Conservation (phyloP, 2,329 filamentous ascomycete genomes). For the Mycocentrospora acerina region DNA sequence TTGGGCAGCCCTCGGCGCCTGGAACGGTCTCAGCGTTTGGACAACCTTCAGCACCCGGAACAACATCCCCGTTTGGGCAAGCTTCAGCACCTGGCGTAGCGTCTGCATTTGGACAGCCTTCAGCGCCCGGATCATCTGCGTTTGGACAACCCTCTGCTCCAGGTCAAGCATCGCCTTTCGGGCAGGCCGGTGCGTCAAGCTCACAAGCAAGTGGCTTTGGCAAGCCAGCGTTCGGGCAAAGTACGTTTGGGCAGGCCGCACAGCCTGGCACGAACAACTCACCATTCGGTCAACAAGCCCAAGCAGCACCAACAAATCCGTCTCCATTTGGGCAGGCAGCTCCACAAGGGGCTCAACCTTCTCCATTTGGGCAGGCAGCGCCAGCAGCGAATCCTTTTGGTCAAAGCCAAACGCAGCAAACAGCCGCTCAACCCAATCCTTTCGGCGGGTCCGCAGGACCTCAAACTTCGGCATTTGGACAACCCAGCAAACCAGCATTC, state of each 20-base stretch:
- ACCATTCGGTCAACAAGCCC: constrained; percentile 36
- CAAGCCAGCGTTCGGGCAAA: constrained; percentile 41
- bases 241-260: constrained; percentile 48
- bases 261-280: constrained; percentile 35
- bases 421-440: constrained; percentile 14
- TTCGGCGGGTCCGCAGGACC: constrained; percentile 18
- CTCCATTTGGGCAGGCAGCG: constrained; percentile 23
- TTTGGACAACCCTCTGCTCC: constrained; percentile 40
- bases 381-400: constrained; percentile 20
- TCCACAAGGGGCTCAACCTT: constrained; percentile 15
- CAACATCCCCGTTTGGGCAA: constrained; percentile 37
- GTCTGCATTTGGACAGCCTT: constrained; percentile 44
- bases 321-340: constrained; percentile 32
- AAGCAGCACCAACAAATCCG: constrained; percentile 18
- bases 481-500: constrained; percentile 43
- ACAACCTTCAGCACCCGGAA: constrained; percentile 33
- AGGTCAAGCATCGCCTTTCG: constrained; percentile 32
- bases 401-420: constrained; percentile 19
- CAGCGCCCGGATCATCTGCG: constrained; percentile 27
- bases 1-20: constrained; percentile 41
- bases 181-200: constrained; percentile 32
- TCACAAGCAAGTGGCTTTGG: constrained; percentile 41
- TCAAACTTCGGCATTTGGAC: constrained; percentile 28
- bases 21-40: constrained; percentile 39
- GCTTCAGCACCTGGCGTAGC: constrained; percentile 27